Base-by-base conservation (phyloP, 139 green algal species). In the Medakamo hakoo region DNA sequence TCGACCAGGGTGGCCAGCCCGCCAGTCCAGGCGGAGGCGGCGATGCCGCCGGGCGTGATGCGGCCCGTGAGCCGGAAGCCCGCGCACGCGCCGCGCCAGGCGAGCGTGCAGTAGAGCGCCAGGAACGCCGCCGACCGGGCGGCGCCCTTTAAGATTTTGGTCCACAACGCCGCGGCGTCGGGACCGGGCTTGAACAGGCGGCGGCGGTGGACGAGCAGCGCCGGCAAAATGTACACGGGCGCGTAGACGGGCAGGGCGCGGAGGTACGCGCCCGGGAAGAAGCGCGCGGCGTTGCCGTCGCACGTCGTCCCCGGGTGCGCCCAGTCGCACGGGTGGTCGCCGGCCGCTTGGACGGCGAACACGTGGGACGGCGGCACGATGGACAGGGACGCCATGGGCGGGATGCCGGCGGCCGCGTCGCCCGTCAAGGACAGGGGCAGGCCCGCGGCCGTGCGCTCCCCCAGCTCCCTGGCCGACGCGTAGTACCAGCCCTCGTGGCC, bases 101-200 rank as follows among this genome's bases (percentile, higher is more conserved):
- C 87, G 1, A 85, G 60, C 0, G 76, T 78, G 73, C 86, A 89
- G 78, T 88, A 95, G 23, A 80, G 28, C 2, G 78, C 71, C 4
- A 97, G 81, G 77, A 97, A 97, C 20, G 82, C 40, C 26, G 72
- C 76, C 28, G 85, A 95, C 49, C 91, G 80, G n/a, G 67, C 62
- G 5, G 82, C 74, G 30, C 87, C 91, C 49, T 71, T 21, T 3
- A 63, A 63, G 23, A 88, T 58, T 71, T 86, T 85, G 4, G 68
- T 67, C 68, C 86, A 74, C n/a, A 95, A 76, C 28, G 64, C 26
- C 22, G 69, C 31, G 48, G 74, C 72, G 20, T 29, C 58, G 31
- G 40, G 40, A 9, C 52, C 49, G 52, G 40, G 64, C 25, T 67
- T 61, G 52, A 90, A 57, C 65, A 96, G 71, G 26, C 67, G 59